Conservation (phyloP, 139 green algal genomes). For the Chloropicon primus region DNA sequence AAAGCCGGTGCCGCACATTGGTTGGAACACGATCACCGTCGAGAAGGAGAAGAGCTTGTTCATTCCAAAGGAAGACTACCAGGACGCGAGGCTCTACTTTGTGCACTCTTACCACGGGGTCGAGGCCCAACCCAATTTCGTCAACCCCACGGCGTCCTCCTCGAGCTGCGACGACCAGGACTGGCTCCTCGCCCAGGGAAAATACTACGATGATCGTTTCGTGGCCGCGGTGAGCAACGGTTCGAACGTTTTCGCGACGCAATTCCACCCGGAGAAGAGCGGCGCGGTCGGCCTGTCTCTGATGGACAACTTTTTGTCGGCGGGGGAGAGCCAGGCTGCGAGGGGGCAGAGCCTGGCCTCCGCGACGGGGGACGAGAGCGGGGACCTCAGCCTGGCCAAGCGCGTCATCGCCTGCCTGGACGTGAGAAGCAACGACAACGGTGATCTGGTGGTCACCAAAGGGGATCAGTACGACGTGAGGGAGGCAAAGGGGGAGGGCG, state of each 20-base stretch:
- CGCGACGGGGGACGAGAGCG: background rate
- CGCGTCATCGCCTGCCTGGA: constrained; percentile 96
- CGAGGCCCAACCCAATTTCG: too few species aligned
- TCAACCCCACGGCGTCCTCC: too few species aligned
- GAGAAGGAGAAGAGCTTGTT: constrained; percentile 1
- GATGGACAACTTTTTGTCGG: constrained; percentile 54
- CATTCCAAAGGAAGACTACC: background rate
- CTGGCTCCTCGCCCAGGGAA: constrained; percentile 78
- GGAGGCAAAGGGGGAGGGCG: constrained; percentile 42
- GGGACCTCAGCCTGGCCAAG: constrained; percentile 48
- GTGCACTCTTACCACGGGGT: constrained; percentile 83
- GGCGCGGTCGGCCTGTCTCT: constrained; percentile 58
- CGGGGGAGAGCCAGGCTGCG: background rate
- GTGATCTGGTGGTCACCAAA: constrained; percentile 88
- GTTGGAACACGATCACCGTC: constrained; percentile 79
- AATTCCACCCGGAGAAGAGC: constrained; percentile 98
- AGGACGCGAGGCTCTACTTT: constrained; percentile 74
- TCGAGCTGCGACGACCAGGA: constrained; percentile 53
- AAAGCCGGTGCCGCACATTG: constrained; percentile 91
- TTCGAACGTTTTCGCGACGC: constrained; percentile 50
- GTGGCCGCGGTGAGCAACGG: constrained; percentile 67
- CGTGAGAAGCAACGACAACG: constrained; percentile 83
- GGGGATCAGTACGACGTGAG: constrained; percentile 96
- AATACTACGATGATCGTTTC: constrained; percentile 77
- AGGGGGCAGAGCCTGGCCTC: background rate